Evolutionary conservation across 306 rosid species (phyloP).

Genomic region (Cucurbita pepo): DNA sequence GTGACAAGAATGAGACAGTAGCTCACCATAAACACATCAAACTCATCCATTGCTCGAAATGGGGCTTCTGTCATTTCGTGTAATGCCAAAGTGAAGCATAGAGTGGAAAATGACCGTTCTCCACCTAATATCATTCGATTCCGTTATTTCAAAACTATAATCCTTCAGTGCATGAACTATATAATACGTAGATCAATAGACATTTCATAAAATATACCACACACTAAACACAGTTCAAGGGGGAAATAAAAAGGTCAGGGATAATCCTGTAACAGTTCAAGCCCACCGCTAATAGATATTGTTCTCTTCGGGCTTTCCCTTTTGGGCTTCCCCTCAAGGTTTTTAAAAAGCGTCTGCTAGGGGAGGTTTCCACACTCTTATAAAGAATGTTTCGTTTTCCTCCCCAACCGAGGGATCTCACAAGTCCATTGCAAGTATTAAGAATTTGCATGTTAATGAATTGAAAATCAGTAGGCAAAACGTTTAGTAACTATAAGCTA

Average conservation of each 20-base stretch:
- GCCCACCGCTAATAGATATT: too few species aligned
- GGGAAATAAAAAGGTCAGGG: neutral
- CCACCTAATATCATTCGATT: conserved; percentile 42
- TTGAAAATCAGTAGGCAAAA: neutral
- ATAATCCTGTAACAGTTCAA: neutral
- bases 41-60: conserved; percentile 94
- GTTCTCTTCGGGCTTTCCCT: too few species aligned
- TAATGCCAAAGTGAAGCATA: conserved; percentile 83
- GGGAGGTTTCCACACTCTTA: too few species aligned
- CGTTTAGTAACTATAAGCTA: neutral
- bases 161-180: neutral
- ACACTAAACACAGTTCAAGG: neutral
- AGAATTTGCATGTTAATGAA: neutral
- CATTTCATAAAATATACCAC: neutral
- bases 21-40: conserved; percentile 86
- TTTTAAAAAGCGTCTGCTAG: too few species aligned
- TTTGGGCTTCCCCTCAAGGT: too few species aligned
- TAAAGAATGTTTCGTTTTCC: too few species aligned
- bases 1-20: neutral
- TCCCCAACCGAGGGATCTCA: too few species aligned
- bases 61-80: conserved; percentile 95
- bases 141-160: neutral
- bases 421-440: neutral
- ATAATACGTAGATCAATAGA: neutral
- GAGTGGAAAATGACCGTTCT: conserved; percentile 87